These are phyloP conservation scores for Tetragonia tetragonoides DNA, from an alignment of 148 eudicot species.

Conservation along the genomic window DNA sequence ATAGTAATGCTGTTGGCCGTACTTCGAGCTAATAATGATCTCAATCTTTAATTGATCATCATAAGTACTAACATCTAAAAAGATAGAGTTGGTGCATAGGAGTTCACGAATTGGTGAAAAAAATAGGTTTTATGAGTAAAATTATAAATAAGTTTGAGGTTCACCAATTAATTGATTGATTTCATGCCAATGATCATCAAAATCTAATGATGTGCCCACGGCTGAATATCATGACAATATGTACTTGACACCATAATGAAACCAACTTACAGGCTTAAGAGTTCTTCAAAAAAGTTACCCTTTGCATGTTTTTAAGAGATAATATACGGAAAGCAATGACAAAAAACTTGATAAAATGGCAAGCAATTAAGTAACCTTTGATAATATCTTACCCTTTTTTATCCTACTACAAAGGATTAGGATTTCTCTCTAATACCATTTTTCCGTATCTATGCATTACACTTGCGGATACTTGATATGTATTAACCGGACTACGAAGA, in stretches of 20 bases:
- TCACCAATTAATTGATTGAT: not conserved
- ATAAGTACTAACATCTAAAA: not conserved
- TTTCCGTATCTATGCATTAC: too few relatives aligned
- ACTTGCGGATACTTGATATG: too few relatives aligned
- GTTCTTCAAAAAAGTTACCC: not conserved
- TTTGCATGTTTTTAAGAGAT: not conserved
- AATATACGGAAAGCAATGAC: too few relatives aligned
- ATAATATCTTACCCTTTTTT: too few relatives aligned
- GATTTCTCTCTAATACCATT: too few relatives aligned
- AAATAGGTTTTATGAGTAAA: not conserved
- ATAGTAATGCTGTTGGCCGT: not conserved
- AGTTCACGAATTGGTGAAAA: not conserved
- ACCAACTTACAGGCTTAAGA: not conserved
- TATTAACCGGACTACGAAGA: too few relatives aligned
- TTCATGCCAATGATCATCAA: not conserved
- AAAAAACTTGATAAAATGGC: too few relatives aligned
- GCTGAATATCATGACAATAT: not conserved
- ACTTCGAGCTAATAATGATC: not conserved
- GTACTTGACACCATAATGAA: not conserved
- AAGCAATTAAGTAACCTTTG: too few relatives aligned
- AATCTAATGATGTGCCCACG: constrained; percentile 15
- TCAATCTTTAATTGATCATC: not conserved
- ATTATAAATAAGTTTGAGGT: not conserved
- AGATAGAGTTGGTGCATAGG: not conserved
- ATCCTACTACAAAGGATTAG: too few relatives aligned